phyloP scores from a whole-genome alignment of 2,329 filamentous ascomycete species.

The Penicillium sp. region DNA sequence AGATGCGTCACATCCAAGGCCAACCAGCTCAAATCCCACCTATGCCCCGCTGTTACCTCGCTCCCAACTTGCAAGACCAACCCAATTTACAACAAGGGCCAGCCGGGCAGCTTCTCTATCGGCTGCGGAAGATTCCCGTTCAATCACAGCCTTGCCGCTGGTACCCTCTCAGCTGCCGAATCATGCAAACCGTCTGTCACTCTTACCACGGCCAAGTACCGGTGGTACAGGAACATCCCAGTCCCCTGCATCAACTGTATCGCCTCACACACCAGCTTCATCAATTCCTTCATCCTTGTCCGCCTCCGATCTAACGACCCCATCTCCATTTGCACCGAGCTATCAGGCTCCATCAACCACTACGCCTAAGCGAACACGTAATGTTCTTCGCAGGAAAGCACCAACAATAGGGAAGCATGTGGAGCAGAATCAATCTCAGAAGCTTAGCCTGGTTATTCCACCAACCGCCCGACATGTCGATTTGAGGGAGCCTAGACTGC shows the following conservation, averaged over 20 bases:
- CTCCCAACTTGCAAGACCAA: slow-evolving; percentile 31
- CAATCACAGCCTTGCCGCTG: slow-evolving; percentile 21
- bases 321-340: slow-evolving; percentile 13
- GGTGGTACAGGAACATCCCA: slow-evolving; percentile 20
- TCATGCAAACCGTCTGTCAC: slow-evolving; percentile 29
- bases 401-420: slow-evolving; percentile 42
- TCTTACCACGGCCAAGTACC: slow-evolving; percentile 33
- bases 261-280: slow-evolving; percentile 11
- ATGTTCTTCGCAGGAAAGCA: slow-evolving; percentile 46
- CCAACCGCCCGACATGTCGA: slow-evolving; percentile 19
- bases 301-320: slow-evolving; percentile 16
- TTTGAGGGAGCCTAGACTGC: slow-evolving; percentile 15
- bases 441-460: slow-evolving; percentile 36
- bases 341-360: slow-evolving; percentile 22
- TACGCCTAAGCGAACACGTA: slow-evolving; percentile 33
- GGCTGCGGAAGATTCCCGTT: slow-evolving; percentile 27
- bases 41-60: slow-evolving; percentile 24
- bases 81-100: slow-evolving; percentile 22
- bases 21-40: slow-evolving; percentile 19
- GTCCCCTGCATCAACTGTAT: slow-evolving; percentile 18
- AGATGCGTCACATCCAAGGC: slow-evolving; percentile 27
- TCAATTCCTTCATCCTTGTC: slow-evolving; percentile 15
- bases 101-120: slow-evolving; percentile 33
- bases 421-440: slow-evolving; percentile 26
- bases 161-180: slow-evolving; percentile 23